Percentiles rank a stretch among this genome's conserved stretches.
Evolutionary conservation across 1,284 basidiomycete genomes (phyloP).

Genomic region (Rhodotorula sp.): DNA sequence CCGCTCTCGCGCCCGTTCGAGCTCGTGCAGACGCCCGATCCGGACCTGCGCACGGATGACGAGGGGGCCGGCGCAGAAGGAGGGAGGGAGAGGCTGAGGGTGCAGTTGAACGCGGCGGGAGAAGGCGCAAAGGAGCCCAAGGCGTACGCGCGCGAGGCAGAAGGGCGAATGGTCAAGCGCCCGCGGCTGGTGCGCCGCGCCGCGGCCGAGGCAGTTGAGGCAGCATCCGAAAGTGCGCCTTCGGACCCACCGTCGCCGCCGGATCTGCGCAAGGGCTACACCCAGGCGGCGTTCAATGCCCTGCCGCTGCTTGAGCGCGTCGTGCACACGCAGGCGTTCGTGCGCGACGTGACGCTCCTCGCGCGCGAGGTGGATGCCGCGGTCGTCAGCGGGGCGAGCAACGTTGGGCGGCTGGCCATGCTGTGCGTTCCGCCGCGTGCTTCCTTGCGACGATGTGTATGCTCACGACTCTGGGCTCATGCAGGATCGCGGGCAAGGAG

Average conservation of each 20-base stretch:
- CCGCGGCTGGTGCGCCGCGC: background rate
- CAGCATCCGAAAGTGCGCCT: background rate
- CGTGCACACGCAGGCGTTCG: constrained; percentile 30
- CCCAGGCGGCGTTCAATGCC: constrained; percentile 35
- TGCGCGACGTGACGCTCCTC: constrained; percentile 41
- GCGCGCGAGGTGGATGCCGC: constrained; percentile 37
- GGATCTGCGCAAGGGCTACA: constrained; percentile 14
- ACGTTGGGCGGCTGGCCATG: constrained; percentile 41
- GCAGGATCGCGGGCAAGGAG: constrained; percentile 24
- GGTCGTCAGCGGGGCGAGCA: constrained; percentile 41
- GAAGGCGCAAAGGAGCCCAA: constrained; percentile 2
- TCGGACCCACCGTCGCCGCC: background rate
- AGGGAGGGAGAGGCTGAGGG: background rate
- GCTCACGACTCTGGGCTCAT: background rate
- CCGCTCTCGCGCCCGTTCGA: constrained; percentile 12
- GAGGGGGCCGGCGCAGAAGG: no score
- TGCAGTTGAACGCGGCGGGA: background rate
- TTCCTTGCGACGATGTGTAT: background rate
- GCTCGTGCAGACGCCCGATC: constrained; percentile 20
- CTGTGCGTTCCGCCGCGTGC: constrained; percentile 10
- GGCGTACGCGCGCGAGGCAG: background rate
- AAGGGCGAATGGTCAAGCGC: background rate
- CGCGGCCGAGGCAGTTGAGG: background rate
- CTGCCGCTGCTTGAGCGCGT: constrained; percentile 28
- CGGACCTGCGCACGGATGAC: background rate